Conservation (phyloP, 345 rosid genomes). For the Mallotus nudiflorus region DNA sequence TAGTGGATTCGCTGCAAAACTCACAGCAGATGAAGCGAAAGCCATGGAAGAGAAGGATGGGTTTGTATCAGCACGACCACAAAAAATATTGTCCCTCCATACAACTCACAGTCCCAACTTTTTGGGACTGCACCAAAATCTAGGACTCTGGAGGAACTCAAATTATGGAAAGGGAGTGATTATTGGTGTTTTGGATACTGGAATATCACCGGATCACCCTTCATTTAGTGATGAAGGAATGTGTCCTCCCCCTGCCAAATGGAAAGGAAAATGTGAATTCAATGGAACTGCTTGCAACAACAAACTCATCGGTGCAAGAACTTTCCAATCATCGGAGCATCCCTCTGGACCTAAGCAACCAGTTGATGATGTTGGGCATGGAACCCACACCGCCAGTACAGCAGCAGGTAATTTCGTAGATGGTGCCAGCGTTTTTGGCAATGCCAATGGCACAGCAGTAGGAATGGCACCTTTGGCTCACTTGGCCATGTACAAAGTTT, state of each 20-base stretch:
- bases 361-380: slow-evolving; percentile 29
- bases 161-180: slow-evolving; percentile 27
- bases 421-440: slow-evolving; percentile 32
- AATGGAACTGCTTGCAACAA: slow-evolving; percentile 24
- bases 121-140: slow-evolving; percentile 25
- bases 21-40: slow-evolving; percentile 46
- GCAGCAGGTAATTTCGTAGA: slow-evolving; percentile 58
- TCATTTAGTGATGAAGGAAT: slow-evolving; percentile 28
- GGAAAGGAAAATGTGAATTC: slow-evolving; percentile 36
- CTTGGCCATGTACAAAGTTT: slow-evolving; percentile 63
- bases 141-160: slow-evolving; percentile 18
- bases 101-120: slow-evolving; percentile 29
- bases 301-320: slow-evolving; percentile 33
- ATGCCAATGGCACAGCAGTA: slow-evolving; percentile 62
- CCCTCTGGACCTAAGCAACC: neutral
- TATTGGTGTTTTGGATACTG: slow-evolving; percentile 28
- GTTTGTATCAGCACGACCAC: slow-evolving; percentile 35
- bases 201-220: slow-evolving; percentile 27
- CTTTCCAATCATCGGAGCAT: neutral
- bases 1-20: slow-evolving; percentile 55
- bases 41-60: slow-evolving; percentile 43
- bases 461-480: slow-evolving; percentile 47
- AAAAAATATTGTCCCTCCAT: slow-evolving; percentile 27
- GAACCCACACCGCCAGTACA: slow-evolving; percentile 22
- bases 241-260: slow-evolving; percentile 25